Base-by-base conservation (phyloP, 768 basidiomycete species). In the Trametes sanguinea region DNA sequence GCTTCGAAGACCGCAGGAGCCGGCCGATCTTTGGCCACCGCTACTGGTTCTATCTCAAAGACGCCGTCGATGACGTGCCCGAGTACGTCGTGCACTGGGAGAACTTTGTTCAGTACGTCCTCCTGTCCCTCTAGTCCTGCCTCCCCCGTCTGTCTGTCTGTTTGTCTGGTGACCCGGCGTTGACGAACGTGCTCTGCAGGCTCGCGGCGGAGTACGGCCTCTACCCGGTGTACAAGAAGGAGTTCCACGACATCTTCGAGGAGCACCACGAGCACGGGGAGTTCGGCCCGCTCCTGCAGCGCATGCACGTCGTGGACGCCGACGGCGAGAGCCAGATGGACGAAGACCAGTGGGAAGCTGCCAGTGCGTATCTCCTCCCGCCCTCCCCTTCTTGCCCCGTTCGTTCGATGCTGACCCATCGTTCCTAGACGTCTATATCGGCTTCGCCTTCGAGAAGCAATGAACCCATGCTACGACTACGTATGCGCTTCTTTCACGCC, bases 1-100 rank as follows among this genome's bases (percentile, higher is more conserved):
- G 85, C 54, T 98, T 98, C 70, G 88, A 92, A 67, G 81, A 89
- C 54, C 84, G 87, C 51, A 78, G 79, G 52, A 76, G 81, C 65
- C 77, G 80, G 65, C 82, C 86, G 37, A 69, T 84, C 14, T 98
- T 90, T 72, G 97, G 97, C 2, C 92, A 98, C 74, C 87, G 90
- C 55, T 99, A 99, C 73, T 88, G 84, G 75, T 99, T 99, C 78
- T 97, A 85, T 77, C 84, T 99, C 29, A 78, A 86, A 71, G 97
- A 98, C 69, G 97, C 97, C 4, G 96, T 99, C 2, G 96, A 95
- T 65, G 87, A 98, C 68, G 96, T 98, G 17, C 95, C 96, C 5
- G 97, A 99, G 74, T 99, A 95, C 70, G 80, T 99, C 52, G 97
- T 99, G n/a, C 83, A 85, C 62, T 99, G 96, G 96, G 88, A 92